These are phyloP conservation scores for Clonostachys byssicola DNA, from an alignment of 2,329 filamentous ascomycete species.

Conservation along the genomic window DNA sequence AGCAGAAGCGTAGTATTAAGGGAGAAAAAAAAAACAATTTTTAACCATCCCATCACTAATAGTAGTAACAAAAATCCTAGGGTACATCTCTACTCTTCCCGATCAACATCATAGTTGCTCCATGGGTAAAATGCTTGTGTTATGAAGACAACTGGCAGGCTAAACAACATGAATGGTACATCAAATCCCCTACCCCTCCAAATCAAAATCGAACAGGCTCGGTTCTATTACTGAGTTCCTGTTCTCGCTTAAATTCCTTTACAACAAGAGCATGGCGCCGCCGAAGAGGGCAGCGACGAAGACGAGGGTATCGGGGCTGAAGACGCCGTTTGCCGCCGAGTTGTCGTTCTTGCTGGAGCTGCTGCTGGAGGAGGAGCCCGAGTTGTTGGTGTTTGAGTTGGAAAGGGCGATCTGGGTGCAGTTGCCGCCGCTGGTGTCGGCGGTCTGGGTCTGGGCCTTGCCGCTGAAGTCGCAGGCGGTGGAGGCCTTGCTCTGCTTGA, in stretches of 20 bases:
- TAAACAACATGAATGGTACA: too few relatives aligned
- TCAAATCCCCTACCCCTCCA: too few relatives aligned
- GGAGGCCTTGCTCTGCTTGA: constrained; percentile 43
- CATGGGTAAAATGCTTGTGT: too few relatives aligned
- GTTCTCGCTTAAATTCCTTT: constrained; percentile 24
- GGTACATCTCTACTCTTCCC: too few relatives aligned
- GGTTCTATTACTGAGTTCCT: too few relatives aligned
- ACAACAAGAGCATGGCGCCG: constrained; percentile 42
- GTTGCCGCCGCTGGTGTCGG: constrained; percentile 50
- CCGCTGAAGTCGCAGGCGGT: constrained; percentile 70
- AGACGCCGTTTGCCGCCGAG: constrained; percentile 12
- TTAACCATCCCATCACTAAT: too few relatives aligned
- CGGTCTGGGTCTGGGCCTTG: constrained; percentile 51
- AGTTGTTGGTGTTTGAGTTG: constrained; percentile 45
- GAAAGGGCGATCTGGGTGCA: constrained; percentile 55
- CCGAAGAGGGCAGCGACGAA: constrained; percentile 37
- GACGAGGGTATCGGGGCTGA: constrained; percentile 17
- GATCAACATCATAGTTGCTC: too few relatives aligned
- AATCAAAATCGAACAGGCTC: too few relatives aligned
- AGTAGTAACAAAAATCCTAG: too few relatives aligned
- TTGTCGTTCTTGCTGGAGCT: constrained; percentile 20
- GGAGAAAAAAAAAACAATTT: too few relatives aligned
- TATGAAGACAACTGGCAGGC: too few relatives aligned
- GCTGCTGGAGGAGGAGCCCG: constrained; percentile 38
- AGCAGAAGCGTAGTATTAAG: too few relatives aligned